Evolutionary conservation across 1,139 yeast genomes (phyloP).

Genomic region (Saccharomyces pastorianus): DNA sequence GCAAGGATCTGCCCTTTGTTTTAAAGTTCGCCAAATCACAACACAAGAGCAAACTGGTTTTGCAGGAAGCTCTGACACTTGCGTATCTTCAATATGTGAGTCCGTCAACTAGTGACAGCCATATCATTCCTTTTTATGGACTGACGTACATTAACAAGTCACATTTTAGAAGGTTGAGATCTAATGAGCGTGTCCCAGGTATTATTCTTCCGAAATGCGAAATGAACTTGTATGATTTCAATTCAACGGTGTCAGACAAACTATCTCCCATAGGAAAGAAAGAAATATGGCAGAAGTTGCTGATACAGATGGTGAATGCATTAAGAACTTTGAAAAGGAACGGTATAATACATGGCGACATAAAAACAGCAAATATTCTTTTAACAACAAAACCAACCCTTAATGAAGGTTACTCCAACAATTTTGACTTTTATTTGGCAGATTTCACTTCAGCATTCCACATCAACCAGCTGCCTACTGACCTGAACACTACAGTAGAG

Average conservation of each 20-base stretch:
- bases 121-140: slow-evolving; percentile 13
- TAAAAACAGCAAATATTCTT: slow-evolving; percentile 17
- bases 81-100: slow-evolving; percentile 2
- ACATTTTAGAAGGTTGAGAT: slow-evolving; percentile 12
- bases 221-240: slow-evolving; percentile 11
- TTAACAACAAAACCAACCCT: slow-evolving; percentile 1
- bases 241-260: not conserved
- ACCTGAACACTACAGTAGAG: slow-evolving; percentile 14
- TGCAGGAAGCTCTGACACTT: slow-evolving; percentile 10
- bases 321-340: slow-evolving; percentile 9
- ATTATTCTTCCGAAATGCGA: slow-evolving; percentile 12
- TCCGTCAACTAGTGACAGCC: not conserved
- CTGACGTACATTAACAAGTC: slow-evolving; percentile 13
- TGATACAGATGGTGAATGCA: slow-evolving; percentile 7
- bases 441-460: slow-evolving; percentile 14
- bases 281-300: slow-evolving; percentile 12
- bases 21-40: not conserved
- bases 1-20: not conserved
- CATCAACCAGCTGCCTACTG: not conserved
- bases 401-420: not conserved
- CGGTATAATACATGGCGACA: slow-evolving; percentile 17
- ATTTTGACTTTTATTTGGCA: slow-evolving; percentile 9
- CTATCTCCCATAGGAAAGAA: not conserved
- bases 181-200: slow-evolving; percentile 14
- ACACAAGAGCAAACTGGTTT: slow-evolving; percentile 1